Evolutionary conservation across 805 yeast genomes (phyloP).

Genomic region (Nakazawaea wickerhamii): DNA sequence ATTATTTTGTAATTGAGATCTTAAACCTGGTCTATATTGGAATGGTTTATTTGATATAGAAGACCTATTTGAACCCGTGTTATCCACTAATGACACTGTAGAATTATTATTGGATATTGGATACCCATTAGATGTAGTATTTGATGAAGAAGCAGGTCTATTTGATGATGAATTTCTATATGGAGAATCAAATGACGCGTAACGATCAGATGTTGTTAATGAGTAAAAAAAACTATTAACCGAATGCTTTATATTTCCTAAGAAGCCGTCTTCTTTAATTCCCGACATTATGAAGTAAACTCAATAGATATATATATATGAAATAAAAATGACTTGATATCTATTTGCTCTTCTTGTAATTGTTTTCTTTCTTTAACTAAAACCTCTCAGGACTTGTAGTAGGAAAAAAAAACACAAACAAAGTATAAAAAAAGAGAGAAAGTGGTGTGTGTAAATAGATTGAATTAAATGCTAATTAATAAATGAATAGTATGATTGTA

Average conservation of each 20-base stretch:
- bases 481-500: too few relatives aligned
- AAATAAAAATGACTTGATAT: too few relatives aligned
- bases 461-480: too few relatives aligned
- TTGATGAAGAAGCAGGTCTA: not conserved
- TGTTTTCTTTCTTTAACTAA: too few relatives aligned
- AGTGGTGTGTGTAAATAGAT: too few relatives aligned
- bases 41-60: slow-evolving; percentile 36
- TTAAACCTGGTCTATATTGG: slow-evolving; percentile 35
- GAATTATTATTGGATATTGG: slow-evolving; percentile 34
- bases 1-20: slow-evolving; percentile 33
- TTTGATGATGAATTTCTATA: slow-evolving; percentile 21
- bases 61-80: slow-evolving; percentile 34
- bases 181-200: slow-evolving; percentile 46
- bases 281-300: not conserved
- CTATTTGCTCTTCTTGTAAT: too few relatives aligned
- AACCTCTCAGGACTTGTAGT: too few relatives aligned
- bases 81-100: slow-evolving; percentile 30
- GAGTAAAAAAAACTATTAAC: slow-evolving; percentile 34
- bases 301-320: too few relatives aligned
- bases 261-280: slow-evolving; percentile 16
- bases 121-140: slow-evolving; percentile 16
- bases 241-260: slow-evolving; percentile 27
- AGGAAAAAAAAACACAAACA: not conserved
- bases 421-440: not conserved
- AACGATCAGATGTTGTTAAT: slow-evolving; percentile 54